Conservation (phyloP, 345 rosid genomes). For the Populus ilicifolia region DNA sequence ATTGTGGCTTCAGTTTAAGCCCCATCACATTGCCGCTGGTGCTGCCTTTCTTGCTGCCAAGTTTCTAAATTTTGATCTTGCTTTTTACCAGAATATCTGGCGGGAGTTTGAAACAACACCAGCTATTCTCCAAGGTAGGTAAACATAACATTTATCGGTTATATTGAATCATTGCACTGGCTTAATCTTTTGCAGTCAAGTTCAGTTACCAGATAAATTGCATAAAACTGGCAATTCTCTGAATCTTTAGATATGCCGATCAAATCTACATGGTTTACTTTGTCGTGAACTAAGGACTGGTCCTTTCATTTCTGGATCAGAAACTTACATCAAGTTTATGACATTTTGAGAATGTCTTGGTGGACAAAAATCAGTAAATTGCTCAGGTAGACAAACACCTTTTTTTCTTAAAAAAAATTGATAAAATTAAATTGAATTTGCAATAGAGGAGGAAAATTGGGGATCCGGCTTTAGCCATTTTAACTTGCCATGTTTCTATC, state of each 20-base stretch:
- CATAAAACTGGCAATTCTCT: neutral
- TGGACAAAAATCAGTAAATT: neutral
- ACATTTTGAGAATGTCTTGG: neutral
- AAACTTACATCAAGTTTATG: neutral
- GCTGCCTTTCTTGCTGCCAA: conserved; percentile 73
- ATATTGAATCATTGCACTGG: neutral
- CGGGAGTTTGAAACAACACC: conserved; percentile 66
- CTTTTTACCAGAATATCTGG: conserved; percentile 55
- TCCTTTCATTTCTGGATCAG: neutral
- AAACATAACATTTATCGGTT: neutral
- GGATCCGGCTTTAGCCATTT: neutral
- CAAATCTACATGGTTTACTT: neutral
- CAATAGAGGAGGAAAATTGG: neutral
- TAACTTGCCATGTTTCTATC: neutral
- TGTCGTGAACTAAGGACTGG: neutral
- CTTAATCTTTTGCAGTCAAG: neutral
- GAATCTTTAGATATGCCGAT: neutral
- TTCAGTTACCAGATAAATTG: neutral
- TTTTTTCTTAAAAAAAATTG: neutral
- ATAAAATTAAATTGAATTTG: neutral
- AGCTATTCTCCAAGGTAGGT: conserved; percentile 57
- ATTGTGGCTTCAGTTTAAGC: conserved; percentile 80
- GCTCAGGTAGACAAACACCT: neutral
- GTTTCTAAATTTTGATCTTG: conserved; percentile 52
- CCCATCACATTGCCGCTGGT: conserved; percentile 80